Conservation (phyloP, 2,329 filamentous ascomycete genomes). For the Eurotiales sp. region DNA sequence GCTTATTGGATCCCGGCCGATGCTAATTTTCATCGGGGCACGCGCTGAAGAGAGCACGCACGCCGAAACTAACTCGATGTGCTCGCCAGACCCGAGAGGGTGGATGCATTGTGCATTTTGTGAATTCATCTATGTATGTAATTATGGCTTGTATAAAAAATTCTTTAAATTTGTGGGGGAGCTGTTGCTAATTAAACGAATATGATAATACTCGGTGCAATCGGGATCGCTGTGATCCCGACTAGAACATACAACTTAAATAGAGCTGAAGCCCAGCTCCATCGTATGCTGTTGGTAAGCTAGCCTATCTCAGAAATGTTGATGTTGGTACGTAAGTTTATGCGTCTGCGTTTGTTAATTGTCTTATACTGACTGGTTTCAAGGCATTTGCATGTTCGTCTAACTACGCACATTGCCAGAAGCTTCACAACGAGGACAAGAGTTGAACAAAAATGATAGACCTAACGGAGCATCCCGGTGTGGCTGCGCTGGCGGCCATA, state of each 20-base stretch:
- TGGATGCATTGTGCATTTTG: not conserved
- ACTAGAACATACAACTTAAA: too few species aligned
- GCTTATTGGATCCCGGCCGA: too few species aligned
- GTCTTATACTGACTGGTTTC: not conserved
- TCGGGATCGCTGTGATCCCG: too few species aligned
- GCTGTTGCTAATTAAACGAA: too few species aligned
- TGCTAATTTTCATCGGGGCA: conserved; percentile 2
- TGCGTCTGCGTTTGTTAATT: too few species aligned
- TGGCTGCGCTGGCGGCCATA: not conserved
- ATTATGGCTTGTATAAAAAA: too few species aligned
- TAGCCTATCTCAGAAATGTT: too few species aligned
- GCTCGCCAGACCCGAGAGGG: not conserved
- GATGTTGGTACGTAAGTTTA: too few species aligned
- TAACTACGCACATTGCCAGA: not conserved
- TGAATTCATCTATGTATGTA: not conserved
- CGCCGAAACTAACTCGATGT: conserved; percentile 8
- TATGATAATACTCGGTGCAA: too few species aligned
- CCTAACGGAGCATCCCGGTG: not conserved
- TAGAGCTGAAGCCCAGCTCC: too few species aligned
- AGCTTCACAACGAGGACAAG: not conserved
- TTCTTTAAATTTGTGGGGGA: too few species aligned
- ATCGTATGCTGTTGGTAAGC: too few species aligned
- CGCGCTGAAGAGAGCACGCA: conserved; percentile 11
- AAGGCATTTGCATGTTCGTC: not conserved
- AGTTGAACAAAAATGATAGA: not conserved